Evolutionary conservation across 2,329 filamentous ascomycete genomes (phyloP).

Genomic region (Colletotrichum paranaense): DNA sequence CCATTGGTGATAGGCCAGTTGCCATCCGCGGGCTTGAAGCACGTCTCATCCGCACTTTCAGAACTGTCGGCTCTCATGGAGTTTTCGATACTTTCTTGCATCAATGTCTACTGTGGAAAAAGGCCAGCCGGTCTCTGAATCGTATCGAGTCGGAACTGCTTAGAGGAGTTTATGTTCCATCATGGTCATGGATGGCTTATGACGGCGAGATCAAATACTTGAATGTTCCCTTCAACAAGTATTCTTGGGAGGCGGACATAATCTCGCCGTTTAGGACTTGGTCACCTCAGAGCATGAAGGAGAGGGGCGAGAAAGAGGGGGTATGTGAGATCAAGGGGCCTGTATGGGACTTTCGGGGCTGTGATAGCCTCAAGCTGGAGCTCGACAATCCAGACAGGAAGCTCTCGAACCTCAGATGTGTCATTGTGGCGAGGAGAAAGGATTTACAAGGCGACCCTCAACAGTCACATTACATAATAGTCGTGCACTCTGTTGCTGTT

Average conservation of each 20-base stretch:
- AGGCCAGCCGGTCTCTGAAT: background rate
- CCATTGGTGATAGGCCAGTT: background rate
- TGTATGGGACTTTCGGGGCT: background rate
- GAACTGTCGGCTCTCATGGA: background rate
- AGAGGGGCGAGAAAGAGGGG: background rate
- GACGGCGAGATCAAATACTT: constrained; percentile 45
- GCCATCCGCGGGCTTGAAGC: constrained; percentile 12
- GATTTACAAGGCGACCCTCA: background rate
- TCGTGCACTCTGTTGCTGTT: background rate
- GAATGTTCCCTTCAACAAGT: constrained; percentile 35
- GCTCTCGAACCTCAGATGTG: background rate
- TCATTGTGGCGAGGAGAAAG: background rate
- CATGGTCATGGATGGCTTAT: constrained; percentile 52
- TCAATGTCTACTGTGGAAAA: constrained; percentile 5
- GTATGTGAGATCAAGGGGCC: constrained; percentile 1
- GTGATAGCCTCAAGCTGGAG: background rate
- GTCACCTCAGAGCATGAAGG: background rate
- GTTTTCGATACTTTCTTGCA: background rate
- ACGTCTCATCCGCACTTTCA: background rate
- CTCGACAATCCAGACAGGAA: background rate
- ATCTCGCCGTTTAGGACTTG: background rate
- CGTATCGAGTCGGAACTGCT: background rate
- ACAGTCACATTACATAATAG: background rate
- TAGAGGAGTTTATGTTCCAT: constrained; percentile 35
- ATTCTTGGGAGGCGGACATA: constrained; percentile 3